Evolutionary conservation across 1,284 basidiomycete species (phyloP).

Genomic region (Spongispora temasekensis): DNA sequence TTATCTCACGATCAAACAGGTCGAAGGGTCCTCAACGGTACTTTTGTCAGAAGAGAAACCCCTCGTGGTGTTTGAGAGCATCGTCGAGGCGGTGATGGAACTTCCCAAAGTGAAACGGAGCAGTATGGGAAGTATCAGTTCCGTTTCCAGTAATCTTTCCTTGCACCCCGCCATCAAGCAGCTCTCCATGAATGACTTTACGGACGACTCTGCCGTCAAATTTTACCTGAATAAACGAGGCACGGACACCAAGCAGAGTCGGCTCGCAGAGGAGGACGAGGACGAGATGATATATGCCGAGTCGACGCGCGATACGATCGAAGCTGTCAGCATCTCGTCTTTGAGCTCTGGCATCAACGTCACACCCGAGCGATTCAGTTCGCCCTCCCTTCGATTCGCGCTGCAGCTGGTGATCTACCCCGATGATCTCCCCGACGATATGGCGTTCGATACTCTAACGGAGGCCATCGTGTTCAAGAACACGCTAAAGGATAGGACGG

Average conservation of each 20-base stretch:
- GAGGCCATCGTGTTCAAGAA: constrained; percentile 88
- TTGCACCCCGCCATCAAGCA: constrained; percentile 87
- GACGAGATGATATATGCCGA: constrained; percentile 55
- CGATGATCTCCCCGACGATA: constrained; percentile 89
- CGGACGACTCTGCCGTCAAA: constrained; percentile 95
- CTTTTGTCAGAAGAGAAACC: constrained; percentile 77
- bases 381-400: constrained; percentile 81
- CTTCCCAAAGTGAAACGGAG: constrained; percentile 89
- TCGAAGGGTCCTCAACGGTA: constrained; percentile 80
- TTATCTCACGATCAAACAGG: constrained; percentile 89
- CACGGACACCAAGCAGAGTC: constrained; percentile 37
- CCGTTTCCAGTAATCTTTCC: constrained; percentile 86
- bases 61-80: constrained; percentile 81
- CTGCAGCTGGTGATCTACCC: constrained; percentile 86
- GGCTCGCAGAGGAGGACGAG: constrained; percentile 32
- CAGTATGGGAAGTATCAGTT: constrained; percentile 91
- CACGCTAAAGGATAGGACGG: constrained; percentile 56
- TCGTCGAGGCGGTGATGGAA: constrained; percentile 78
- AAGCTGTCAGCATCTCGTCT: constrained; percentile 41
- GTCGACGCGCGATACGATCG: constrained; percentile 37
- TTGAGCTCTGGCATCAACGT: constrained; percentile 47
- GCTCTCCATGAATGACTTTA: constrained; percentile 88
- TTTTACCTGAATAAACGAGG: constrained; percentile 83
- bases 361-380: constrained; percentile 72
- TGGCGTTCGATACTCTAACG: constrained; percentile 89